Conservation (phyloP, 2,329 filamentous ascomycete genomes). For the Orbilia ellipsospora region DNA sequence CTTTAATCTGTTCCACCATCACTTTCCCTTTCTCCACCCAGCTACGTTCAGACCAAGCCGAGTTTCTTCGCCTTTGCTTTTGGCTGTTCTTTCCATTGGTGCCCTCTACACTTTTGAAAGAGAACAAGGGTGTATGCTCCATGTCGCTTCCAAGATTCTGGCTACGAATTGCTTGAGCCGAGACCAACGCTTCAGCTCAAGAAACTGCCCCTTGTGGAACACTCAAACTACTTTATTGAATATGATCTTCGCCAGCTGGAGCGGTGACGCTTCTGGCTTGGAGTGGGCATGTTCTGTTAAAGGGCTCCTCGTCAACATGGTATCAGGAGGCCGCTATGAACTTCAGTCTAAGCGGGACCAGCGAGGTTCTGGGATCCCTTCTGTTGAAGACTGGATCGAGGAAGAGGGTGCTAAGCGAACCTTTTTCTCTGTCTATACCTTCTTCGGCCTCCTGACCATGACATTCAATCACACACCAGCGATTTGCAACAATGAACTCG, state of each 20-base stretch:
- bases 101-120: conserved; percentile 97
- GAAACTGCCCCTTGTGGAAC: conserved; percentile 96
- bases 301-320: conserved; percentile 97
- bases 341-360: conserved; percentile 91
- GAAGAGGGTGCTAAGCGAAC: conserved; percentile 96
- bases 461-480: conserved; percentile 98
- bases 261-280: conserved; percentile 93
- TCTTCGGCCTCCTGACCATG: conserved; percentile 93
- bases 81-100: conserved; percentile 93
- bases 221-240: conserved; percentile 98
- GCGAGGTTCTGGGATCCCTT: conserved; percentile 79
- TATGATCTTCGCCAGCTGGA: conserved; percentile 99
- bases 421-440: conserved; percentile 98
- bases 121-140: conserved; percentile 91
- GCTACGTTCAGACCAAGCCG: conserved; percentile 85
- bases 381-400: conserved; percentile 90
- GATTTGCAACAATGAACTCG: conserved; percentile 98
- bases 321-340: conserved; percentile 95
- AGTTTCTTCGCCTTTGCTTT: conserved; percentile 81
- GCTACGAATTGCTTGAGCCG: conserved; percentile 97
- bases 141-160: conserved; percentile 96
- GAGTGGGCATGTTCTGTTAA: conserved; percentile 99
- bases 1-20: conserved; percentile 96
- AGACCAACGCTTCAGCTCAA: conserved; percentile 98
- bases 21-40: conserved; percentile 93